phyloP scores from a whole-genome alignment of 2,329 filamentous ascomycete species.

The Microdochium bolleyi region DNA sequence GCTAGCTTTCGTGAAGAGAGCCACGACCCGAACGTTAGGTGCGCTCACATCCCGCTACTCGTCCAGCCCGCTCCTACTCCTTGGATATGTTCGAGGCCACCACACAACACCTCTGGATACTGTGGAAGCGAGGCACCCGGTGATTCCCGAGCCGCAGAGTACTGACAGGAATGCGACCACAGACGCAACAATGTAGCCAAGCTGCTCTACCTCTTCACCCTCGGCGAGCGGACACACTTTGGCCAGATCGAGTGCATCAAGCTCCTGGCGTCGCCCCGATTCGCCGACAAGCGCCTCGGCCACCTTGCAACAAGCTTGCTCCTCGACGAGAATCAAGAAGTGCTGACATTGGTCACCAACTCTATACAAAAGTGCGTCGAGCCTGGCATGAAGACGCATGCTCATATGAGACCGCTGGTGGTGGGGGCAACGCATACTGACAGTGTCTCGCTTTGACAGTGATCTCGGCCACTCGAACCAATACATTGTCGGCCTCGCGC shows the following conservation, averaged over 20 bases:
- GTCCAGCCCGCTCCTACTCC: neutral
- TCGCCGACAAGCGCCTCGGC: constrained; percentile 93
- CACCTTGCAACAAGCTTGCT: constrained; percentile 94
- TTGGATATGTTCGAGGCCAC: neutral
- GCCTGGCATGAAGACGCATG: constrained; percentile 6
- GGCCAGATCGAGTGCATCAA: constrained; percentile 99
- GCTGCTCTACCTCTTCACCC: constrained; percentile 93
- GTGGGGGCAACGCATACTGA: constrained; percentile 21
- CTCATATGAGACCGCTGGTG: neutral
- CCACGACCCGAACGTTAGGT: constrained; percentile 85
- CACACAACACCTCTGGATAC: neutral
- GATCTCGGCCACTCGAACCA: constrained; percentile 96
- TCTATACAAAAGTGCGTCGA: constrained; percentile 81
- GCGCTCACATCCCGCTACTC: constrained; percentile 12
- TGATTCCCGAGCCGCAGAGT: neutral
- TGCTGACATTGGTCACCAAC: constrained; percentile 93
- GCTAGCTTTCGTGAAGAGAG: constrained; percentile 97
- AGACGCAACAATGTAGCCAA: constrained; percentile 99
- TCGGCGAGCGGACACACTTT: constrained; percentile 96
- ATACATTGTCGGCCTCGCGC: constrained; percentile 92
- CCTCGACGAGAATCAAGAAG: constrained; percentile 97
- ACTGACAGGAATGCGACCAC: constrained; percentile 9
- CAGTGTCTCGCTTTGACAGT: constrained; percentile 36
- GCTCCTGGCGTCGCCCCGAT: constrained; percentile 89
- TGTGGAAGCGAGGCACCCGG: neutral